Evolutionary conservation across 805 yeast species (phyloP), one percentile per base, ranked within the genome.

Genomic region (Starmerella etchellsii): DNA sequence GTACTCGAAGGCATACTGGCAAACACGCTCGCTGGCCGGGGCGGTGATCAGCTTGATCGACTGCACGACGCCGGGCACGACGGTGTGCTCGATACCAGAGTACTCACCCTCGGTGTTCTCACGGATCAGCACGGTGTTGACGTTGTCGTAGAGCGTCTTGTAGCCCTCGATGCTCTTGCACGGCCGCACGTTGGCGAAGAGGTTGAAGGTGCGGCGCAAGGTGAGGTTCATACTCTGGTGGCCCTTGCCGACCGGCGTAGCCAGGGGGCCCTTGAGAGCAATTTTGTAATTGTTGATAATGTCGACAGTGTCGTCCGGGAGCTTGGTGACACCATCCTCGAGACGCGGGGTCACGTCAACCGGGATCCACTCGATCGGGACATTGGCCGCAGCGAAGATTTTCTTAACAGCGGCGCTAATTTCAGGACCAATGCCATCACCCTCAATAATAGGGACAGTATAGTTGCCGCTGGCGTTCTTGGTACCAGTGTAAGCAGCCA

Each of bases 51-150:
- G 75, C 70, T 91, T 91, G 69, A 88, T 88, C 49, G 95, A 82
- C 71, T 91, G 97, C 40, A 91, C 96, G 42, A 91, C 97, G 61
- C 98, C 98, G 51, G 96, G 96, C 43, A 85, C 93, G 51, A 91
- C 85, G 50, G 84, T 81, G 71, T 91, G 98, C 73, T 91, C 98
- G 56, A 91, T 87, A 69, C 98, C 98, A 25, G 96, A 87, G 71
- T 84, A 88, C 68, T 88, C 97, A 69, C 95, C 96, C 70, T 88
- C 97, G 54, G 96, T 88, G 73, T 91, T 91, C 68, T 91, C 98
- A 73, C 98, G 85, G 64, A 91, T 87, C 57, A 91, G 71, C 28
- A 88, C 95, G 50, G 95, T 80, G 68, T 91, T 93, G 50, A 91
- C 97, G 62, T 81, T 73, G 53, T 69, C 70, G 67, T 81, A 81